A percentile compares a stretch with the other conserved stretches of the same genome.
Evolutionary conservation across 176 grass and related monocot genomes (phyloP).

Genomic region (Panicum miliaceum): DNA sequence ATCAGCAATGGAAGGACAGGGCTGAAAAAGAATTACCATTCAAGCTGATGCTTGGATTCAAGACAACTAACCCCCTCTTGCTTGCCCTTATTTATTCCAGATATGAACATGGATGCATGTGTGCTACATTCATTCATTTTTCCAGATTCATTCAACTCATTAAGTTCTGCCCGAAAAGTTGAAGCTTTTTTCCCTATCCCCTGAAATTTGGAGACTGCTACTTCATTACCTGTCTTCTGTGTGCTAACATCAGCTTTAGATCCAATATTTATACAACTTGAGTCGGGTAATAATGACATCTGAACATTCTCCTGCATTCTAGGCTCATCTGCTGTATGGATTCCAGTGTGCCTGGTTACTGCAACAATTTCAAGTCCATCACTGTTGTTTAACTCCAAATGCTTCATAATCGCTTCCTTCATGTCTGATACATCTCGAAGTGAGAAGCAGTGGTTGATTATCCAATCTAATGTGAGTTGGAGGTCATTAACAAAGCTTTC

Average conservation of each 20-base stretch:
- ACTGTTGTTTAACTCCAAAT: slow-evolving; percentile 57
- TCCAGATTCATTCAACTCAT: slow-evolving; percentile 50
- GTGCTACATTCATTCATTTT: slow-evolving; percentile 37
- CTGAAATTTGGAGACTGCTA: slow-evolving; percentile 9
- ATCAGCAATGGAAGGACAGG: neutral
- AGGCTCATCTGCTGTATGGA: slow-evolving; percentile 42
- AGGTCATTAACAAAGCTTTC: slow-evolving; percentile 70
- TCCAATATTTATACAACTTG: slow-evolving; percentile 39
- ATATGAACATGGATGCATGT: slow-evolving; percentile 19
- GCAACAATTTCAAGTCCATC: slow-evolving; percentile 59
- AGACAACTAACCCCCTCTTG: slow-evolving; percentile 36
- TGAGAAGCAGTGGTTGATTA: slow-evolving; percentile 87
- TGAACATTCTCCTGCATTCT: slow-evolving; percentile 26
- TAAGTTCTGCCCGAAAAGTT: slow-evolving; percentile 50
- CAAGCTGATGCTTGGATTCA: slow-evolving; percentile 46
- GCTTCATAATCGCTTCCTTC: slow-evolving; percentile 75
- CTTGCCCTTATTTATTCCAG: slow-evolving; percentile 39
- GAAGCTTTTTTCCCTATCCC: slow-evolving; percentile 50
- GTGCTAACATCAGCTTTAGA: slow-evolving; percentile 31
- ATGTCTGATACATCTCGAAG: slow-evolving; percentile 95
- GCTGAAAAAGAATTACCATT: slow-evolving; percentile 47
- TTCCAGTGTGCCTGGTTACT: slow-evolving; percentile 7
- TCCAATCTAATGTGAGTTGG: slow-evolving; percentile 67
- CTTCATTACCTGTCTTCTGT: slow-evolving; percentile 25
- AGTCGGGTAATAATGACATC: slow-evolving; percentile 13